Base-by-base conservation (phyloP, 306 rosid genomes). In the Delonix regia region DNA sequence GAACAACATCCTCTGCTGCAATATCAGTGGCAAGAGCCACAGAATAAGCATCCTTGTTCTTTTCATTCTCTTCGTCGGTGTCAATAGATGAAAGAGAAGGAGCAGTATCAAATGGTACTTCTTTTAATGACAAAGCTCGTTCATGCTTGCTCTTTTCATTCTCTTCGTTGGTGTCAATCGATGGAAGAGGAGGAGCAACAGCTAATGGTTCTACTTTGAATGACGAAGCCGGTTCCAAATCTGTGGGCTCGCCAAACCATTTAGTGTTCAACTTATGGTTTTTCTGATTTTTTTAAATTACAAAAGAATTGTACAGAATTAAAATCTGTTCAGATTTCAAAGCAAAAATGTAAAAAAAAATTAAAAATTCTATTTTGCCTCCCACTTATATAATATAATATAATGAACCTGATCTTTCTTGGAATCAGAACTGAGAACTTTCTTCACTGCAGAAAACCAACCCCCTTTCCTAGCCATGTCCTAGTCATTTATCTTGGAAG, bases 361-460 rank as follows among this genome's bases (percentile, higher is more conserved):
- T n/a, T n/a, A n/a, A n/a, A n/a, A n/a, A n/a, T n/a, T n/a, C n/a
- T n/a, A n/a, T n/a, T n/a, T n/a, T n/a, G n/a, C n/a, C n/a, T n/a
- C n/a, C n/a, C n/a, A n/a, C n/a, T n/a, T n/a, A n/a, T n/a, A n/a
- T n/a, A n/a, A n/a, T n/a, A 66, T 41, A 53, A 27, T 39, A 39
- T 48, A 15, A 47, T 48, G 34, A 82, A 94, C 99, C 97, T 92
- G 92, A 27, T 92, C 93, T 78, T 90, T 90, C 87, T 82, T 92
- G 76, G 88, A 14, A 25, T 89, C 93, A 3, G 87, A 59, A 69
- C 69, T 52, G 70, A 93, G 84, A 87, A 88, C 89, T 83, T 78
- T 93, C 96, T 86, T 95, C 82, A 95, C 88, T 7, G 90, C 84
- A 84, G 94, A 83, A 83, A 95, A 91, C 91, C 99, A 95, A 67